These are phyloP conservation scores for Prunus mira DNA, from an alignment of 306 rosid species.

Conservation along the genomic window DNA sequence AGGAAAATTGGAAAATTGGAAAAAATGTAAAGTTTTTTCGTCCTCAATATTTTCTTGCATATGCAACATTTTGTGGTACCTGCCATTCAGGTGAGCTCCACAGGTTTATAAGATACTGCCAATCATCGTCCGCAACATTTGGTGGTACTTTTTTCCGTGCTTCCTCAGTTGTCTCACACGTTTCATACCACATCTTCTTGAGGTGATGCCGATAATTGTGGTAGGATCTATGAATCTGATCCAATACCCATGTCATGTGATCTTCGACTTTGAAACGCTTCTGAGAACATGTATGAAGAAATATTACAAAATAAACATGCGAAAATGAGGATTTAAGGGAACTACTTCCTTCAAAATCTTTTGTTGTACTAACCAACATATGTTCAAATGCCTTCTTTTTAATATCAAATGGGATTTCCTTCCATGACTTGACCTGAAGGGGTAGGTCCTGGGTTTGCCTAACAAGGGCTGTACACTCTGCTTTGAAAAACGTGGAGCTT, in stretches of 20 bases:
- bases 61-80: constrained; percentile 2
- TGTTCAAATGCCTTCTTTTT: constrained; percentile 9
- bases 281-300: not conserved
- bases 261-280: constrained; percentile 17
- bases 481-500: constrained; percentile 2
- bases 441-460: constrained; percentile 10
- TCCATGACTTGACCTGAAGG: constrained; percentile 10
- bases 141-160: constrained; percentile 3
- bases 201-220: constrained; percentile 9
- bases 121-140: constrained; percentile 6
- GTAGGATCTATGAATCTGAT: constrained; percentile 14
- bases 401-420: constrained; percentile 12
- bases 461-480: constrained; percentile 10
- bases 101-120: constrained; percentile 12
- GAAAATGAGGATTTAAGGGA: not conserved
- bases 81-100: constrained; percentile 15
- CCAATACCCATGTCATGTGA: constrained; percentile 6
- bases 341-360: not conserved
- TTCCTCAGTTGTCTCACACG: constrained; percentile 8
- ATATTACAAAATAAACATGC: not conserved
- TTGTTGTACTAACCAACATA: constrained; percentile 3
- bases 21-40: not conserved
- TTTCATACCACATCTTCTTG: not conserved
- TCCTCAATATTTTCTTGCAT: not conserved
- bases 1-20: not conserved